Evolutionary conservation across 352 stramenopile genomes (phyloP).

Genomic region (Phytophthora citricola): DNA sequence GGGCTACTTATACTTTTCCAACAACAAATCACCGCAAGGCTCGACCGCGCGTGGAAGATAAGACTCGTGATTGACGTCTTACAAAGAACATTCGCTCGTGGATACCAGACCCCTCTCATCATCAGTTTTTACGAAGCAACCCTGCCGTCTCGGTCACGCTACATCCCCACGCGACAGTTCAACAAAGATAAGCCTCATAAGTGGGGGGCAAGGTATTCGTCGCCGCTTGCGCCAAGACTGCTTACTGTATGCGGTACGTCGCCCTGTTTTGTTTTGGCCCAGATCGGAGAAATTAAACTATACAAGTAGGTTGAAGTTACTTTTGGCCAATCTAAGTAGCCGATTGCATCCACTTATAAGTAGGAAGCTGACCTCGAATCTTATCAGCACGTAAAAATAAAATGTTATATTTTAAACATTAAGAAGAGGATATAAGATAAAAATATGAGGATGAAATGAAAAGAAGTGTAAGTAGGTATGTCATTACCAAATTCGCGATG

Average conservation of each 20-base stretch:
- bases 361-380: too few species aligned
- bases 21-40: conserved; percentile 5
- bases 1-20: conserved; percentile 2
- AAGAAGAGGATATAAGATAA: too few species aligned
- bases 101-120: neutral
- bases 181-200: conserved; percentile 4
- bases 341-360: too few species aligned
- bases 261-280: too few species aligned
- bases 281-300: too few species aligned
- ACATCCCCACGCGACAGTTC: neutral
- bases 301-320: too few species aligned
- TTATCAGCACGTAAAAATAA: too few species aligned
- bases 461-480: too few species aligned
- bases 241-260: neutral
- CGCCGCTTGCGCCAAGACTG: neutral
- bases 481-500: too few species aligned
- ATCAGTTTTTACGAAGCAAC: conserved; percentile 4
- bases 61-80: neutral
- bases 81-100: neutral
- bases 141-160: neutral
- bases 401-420: too few species aligned
- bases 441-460: too few species aligned
- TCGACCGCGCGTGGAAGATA: neutral
- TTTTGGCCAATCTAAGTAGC: too few species aligned
- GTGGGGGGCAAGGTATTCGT: neutral